phyloP scores from a whole-genome alignment of 192 early-diverging fungal genomes.

The Spizellomyces punctatus region DNA sequence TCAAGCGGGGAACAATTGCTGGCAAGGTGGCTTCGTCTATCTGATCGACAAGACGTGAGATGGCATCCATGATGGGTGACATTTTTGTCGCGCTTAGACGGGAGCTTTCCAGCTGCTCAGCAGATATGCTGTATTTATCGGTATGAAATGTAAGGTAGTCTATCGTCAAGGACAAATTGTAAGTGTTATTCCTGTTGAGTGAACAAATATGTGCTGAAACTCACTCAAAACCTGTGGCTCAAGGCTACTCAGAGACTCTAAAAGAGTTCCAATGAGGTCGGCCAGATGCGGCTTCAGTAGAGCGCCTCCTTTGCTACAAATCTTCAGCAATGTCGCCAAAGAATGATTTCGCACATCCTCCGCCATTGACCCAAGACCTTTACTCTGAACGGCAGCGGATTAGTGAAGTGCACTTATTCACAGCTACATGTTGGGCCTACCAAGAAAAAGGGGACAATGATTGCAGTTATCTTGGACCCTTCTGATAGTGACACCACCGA shows the following conservation, averaged over 20 bases:
- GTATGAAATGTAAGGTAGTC: constrained; percentile 93
- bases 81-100: constrained; percentile 79
- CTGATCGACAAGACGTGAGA: constrained; percentile 77
- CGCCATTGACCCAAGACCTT: constrained; percentile 74
- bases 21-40: constrained; percentile 72
- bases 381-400: constrained; percentile 29
- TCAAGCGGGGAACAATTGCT: constrained; percentile 68
- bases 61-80: constrained; percentile 94
- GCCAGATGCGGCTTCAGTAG: constrained; percentile 76
- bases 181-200: not conserved
- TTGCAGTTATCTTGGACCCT: constrained; percentile 74
- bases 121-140: constrained; percentile 81
- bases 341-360: constrained; percentile 89
- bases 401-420: too few relatives aligned
- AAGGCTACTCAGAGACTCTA: constrained; percentile 81
- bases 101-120: constrained; percentile 81
- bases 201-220: constrained; percentile 8
- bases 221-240: constrained; percentile 69
- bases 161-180: constrained; percentile 1
- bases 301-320: constrained; percentile 75
- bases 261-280: constrained; percentile 71
- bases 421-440: constrained; percentile 35
- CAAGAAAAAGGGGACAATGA: constrained; percentile 86
- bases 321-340: constrained; percentile 76
- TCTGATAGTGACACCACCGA: constrained; percentile 52